Evolutionary conservation across 257 asterid genomes (phyloP), one percentile per base, ranked within the genome.

Genomic region (Hygrophila difformis): DNA sequence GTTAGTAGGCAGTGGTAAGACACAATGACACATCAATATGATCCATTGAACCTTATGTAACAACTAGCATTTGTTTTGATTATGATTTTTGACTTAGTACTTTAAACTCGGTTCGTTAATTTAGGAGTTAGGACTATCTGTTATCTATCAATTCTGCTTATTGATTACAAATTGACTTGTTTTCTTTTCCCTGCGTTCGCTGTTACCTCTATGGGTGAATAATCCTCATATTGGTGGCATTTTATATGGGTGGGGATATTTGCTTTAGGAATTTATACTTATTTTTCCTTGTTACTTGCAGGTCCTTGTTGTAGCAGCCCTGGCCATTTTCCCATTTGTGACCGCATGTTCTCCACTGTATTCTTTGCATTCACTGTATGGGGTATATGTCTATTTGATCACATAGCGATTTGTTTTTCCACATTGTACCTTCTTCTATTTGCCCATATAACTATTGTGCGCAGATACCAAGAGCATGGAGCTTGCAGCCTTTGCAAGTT

Each of bases 401-500:
- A 16, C 20, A n/a, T 40, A 51, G 31, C 31, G 26, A 23, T 40
- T 35, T 9, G 43, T 22, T 18, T 57, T 42, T 55, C 31, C 10
- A 33, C 29, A 34, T 46, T 53, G 2, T n/a, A n/a, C n/a, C n/a
- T n/a, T 59, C 48, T 44, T 53, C 37, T 41, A 42, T 35, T 57
- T 36, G 52, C 54, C 43, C 34, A 60, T 66, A 21, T 49, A 3
- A 50, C 16, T n/a, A 16, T 60, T 57, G 13, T 48, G 28, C 65
- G 60, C 83, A 91, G 99, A 82, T 72, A 78, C 99, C 99, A 9
- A 73, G 96, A 71, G 95, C 89, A 43, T 91, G 99, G 99, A 82
- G 80, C 72, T 48, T 86, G 69, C 85, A 74, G 55, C 93, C 93
- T 18, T 61, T 91, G 74, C 94, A 82, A 72, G 68, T 68, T 26